These are phyloP conservation scores for Cladosporium sphaerospermum DNA, from an alignment of 2,329 filamentous ascomycete species.

Conservation along the genomic window DNA sequence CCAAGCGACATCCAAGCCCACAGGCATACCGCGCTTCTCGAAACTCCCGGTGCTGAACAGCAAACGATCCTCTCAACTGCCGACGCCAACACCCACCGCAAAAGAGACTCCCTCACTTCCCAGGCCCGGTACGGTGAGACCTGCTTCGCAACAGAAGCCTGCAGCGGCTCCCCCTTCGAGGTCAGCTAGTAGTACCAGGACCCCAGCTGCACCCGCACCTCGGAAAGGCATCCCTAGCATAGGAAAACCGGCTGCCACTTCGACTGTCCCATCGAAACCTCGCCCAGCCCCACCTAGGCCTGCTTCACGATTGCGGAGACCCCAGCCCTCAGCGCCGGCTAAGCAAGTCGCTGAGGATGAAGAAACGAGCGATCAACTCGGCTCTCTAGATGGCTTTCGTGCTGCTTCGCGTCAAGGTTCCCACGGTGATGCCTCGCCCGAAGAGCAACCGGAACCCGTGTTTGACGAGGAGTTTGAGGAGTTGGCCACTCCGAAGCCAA, in stretches of 20 bases:
- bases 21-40: slow-evolving; percentile 16
- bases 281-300: slow-evolving; percentile 1
- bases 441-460: slow-evolving; percentile 6
- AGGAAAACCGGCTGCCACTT: slow-evolving; percentile 10
- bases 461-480: background rate
- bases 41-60: slow-evolving; percentile 18
- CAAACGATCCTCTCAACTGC: slow-evolving; percentile 10
- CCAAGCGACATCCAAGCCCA: slow-evolving; percentile 12
- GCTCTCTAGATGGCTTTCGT: slow-evolving; percentile 38
- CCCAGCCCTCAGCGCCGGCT: slow-evolving; percentile 2
- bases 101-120: background rate
- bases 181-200: slow-evolving; percentile 3
- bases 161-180: slow-evolving; percentile 6
- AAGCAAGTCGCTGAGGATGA: slow-evolving; percentile 19
- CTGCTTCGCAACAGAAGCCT: slow-evolving; percentile 13
- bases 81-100: background rate
- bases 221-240: slow-evolving; percentile 13
- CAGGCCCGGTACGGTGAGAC: slow-evolving; percentile 7
- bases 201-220: slow-evolving; percentile 5
- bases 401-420: slow-evolving; percentile 36
- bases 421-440: slow-evolving; percentile 4
- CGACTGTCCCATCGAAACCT: slow-evolving; percentile 2
- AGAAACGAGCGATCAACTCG: slow-evolving; percentile 35
- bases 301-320: slow-evolving; percentile 3
- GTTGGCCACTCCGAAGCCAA: slow-evolving; percentile 9